phyloP scores from a whole-genome alignment of 2,329 filamentous ascomycete species.

The Hirsutella rhossiliensis region DNA sequence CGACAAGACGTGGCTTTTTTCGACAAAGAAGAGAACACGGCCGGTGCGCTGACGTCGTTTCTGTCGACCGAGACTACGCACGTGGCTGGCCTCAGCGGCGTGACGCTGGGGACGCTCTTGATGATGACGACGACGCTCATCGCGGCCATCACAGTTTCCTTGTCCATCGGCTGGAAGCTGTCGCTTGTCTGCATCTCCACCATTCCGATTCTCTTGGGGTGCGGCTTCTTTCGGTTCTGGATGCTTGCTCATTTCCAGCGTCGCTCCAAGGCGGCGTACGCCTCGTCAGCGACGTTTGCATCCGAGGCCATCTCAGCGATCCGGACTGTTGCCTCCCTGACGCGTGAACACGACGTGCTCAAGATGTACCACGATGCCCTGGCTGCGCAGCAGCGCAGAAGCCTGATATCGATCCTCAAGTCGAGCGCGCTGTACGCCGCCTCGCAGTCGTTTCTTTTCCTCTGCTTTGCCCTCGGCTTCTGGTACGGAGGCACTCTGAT shows the following conservation, averaged over 20 bases:
- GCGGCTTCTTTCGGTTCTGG: slow-evolving; percentile 81
- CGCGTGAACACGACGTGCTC: slow-evolving; percentile 73
- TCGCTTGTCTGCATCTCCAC: slow-evolving; percentile 71
- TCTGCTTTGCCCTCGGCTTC: slow-evolving; percentile 78
- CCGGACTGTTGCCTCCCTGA: slow-evolving; percentile 83
- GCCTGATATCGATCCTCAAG: slow-evolving; percentile 61
- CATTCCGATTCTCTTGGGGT: slow-evolving; percentile 64
- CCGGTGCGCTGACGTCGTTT: slow-evolving; percentile 79
- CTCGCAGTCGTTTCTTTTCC: slow-evolving; percentile 73
- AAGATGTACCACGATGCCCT: slow-evolving; percentile 57
- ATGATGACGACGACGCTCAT: slow-evolving; percentile 71
- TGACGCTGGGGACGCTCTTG: slow-evolving; percentile 75
- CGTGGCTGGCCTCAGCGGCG: slow-evolving; percentile 75
- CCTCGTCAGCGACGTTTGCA: slow-evolving; percentile 72
- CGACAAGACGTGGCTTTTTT: slow-evolving; percentile 91
- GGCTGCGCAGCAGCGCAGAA: slow-evolving; percentile 51
- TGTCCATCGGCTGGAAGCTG: slow-evolving; percentile 80
- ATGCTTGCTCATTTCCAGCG: slow-evolving; percentile 69
- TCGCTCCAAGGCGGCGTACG: slow-evolving; percentile 69
- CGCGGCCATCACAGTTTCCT: slow-evolving; percentile 55
- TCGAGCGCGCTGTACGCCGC: slow-evolving; percentile 72
- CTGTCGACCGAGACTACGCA: slow-evolving; percentile 83
- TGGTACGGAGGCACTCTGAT: slow-evolving; percentile 83
- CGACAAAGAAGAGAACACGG: slow-evolving; percentile 77
- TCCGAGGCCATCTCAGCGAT: slow-evolving; percentile 92